Percentiles rank a stretch among this genome's conserved stretches.
These are phyloP conservation scores for Didymella pinodella DNA, from an alignment of 2,329 filamentous ascomycete genomes.

Conservation along the genomic window DNA sequence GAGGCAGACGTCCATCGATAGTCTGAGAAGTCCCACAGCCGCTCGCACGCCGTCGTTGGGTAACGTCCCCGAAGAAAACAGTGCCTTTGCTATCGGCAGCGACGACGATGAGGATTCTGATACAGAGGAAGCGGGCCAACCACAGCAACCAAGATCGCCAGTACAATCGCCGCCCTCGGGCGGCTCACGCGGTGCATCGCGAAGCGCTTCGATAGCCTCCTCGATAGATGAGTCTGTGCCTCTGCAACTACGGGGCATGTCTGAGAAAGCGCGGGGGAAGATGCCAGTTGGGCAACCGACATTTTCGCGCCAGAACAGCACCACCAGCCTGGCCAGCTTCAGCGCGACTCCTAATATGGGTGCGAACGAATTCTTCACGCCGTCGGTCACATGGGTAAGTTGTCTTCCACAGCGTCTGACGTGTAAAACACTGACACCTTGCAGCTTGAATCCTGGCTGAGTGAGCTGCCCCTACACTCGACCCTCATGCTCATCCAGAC, in stretches of 20 bases:
- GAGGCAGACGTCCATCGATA: slow-evolving; percentile 71
- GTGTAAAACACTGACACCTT: slow-evolving; percentile 28
- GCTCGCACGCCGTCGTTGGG: slow-evolving; percentile 65
- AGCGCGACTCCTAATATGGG: slow-evolving; percentile 64
- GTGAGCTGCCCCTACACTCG: slow-evolving; percentile 87
- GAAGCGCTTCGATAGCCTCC: slow-evolving; percentile 73
- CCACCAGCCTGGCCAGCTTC: slow-evolving; percentile 76
- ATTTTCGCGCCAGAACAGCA: slow-evolving; percentile 91
- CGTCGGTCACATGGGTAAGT: slow-evolving; percentile 76
- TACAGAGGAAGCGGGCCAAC: slow-evolving; percentile 61
- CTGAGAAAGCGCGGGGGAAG: slow-evolving; percentile 95
- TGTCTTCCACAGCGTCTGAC: background rate
- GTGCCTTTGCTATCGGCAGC: slow-evolving; percentile 87
- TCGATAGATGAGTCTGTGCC: slow-evolving; percentile 81
- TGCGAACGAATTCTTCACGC: slow-evolving; percentile 72
- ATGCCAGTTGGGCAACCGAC: slow-evolving; percentile 83
- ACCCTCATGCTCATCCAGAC: slow-evolving; percentile 77
- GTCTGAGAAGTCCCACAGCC: slow-evolving; percentile 68
- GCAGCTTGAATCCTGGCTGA: slow-evolving; percentile 91
- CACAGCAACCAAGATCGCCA: slow-evolving; percentile 46
- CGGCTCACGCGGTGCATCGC: slow-evolving; percentile 52
- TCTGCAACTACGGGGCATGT: slow-evolving; percentile 87
- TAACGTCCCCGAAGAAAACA: slow-evolving; percentile 78
- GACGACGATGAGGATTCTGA: slow-evolving; percentile 73
- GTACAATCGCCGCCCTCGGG: slow-evolving; percentile 35